Evolutionary conservation across 441 rosid species (phyloP), one percentile per base, ranked within the genome.

Genomic region (Mallotus japonicus): DNA sequence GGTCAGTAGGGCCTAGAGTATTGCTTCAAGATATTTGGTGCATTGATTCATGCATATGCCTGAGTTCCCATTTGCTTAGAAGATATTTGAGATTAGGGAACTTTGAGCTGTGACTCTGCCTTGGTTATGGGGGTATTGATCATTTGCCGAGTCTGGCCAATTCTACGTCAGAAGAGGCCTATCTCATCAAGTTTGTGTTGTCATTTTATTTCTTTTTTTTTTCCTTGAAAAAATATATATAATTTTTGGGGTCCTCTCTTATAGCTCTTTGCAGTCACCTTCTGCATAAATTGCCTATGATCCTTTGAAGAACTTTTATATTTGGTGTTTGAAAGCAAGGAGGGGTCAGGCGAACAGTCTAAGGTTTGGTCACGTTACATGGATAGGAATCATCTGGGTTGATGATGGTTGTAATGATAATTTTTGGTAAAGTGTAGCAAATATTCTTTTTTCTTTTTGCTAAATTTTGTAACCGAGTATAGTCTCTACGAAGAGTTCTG

Each of bases 141-240:
- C 77, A 40, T 70, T 55, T 44, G 65, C 12, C 1, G 58, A 74
- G 70, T 65, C 74, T 2, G 64, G 76, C 71, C 67, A 65, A 28
- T 74, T 76, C 75, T 74, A 78, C 17, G 53, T 58, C 77, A 69
- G 79, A 76, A 69, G 73, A 42, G 55, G 79, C 69, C 76, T 53
- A 15, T 32, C 67, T 7, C 65, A n/a, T 20, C 59, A 6, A 53
- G 67, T 58, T 56, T 75, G 55, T 75, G 16, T 37, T 68, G 44
- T 32, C 64, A 5, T 54, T 24, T 51, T 60, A 4, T 13, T 54
- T 17, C 17, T 64, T 13, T 8, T 17, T 15, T 44, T 28, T 50
- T 57, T 55, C 6, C 1, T 4, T n/a, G 1, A 8, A 15, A 24
- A 44, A 6, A 5, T 3, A 14, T 16, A 16, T 42, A 37, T 37